Base-by-base conservation (phyloP, 148 eudicot genomes). In the Rhododendron griersonianum region DNA sequence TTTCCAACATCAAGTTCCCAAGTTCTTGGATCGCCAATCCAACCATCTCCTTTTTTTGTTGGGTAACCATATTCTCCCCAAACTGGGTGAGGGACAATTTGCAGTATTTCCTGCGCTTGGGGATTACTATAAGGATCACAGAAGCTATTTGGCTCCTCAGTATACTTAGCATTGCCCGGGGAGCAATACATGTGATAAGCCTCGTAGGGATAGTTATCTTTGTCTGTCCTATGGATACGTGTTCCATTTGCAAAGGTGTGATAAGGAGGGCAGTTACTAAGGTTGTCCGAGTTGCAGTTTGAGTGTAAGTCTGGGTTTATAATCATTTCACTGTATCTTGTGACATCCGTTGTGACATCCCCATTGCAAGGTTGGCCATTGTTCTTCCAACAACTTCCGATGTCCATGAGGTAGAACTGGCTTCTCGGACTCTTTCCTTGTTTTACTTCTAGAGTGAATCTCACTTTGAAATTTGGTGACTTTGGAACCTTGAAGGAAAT, bases 341-440 rank as follows among this genome's bases (percentile, higher is more conserved):
- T 92, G 8, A 93, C 94, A 33, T 92, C 94, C 0, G 91, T 59
- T 6, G 91, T 88, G 6, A 91, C 93, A 14, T 93, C 89, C 0
- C 94, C 93, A 28, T 92, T 50, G 51, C 95, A 93, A 0, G 88
- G 91, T 30, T 69, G 39, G 65, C 95, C 94, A 51, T 90, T 85
- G 90, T 91, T 92, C 87, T 93, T 93, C 95, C 95, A 93, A 30
- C 95, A 92, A 83, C 95, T 90, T 2, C 95, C 94, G 15, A 92
- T 93, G 87, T 93, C 95, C 89, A 91, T 86, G 21, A 92, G 88
- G 89, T 91, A 93, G 88, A 93, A 92, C 47, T 93, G 95, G 51
- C 84, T 87, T 7, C 39, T 87, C 7, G 89, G 82, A 6, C 95
- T 93, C 11, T 93, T 93, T 78, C 93, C 94, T 80, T 84, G 78